Percentiles rank a stretch among this genome's conserved stretches.
These are phyloP conservation scores for Fusarium equiseti DNA, from an alignment of 2,329 filamentous ascomycete species.

Conservation along the genomic window DNA sequence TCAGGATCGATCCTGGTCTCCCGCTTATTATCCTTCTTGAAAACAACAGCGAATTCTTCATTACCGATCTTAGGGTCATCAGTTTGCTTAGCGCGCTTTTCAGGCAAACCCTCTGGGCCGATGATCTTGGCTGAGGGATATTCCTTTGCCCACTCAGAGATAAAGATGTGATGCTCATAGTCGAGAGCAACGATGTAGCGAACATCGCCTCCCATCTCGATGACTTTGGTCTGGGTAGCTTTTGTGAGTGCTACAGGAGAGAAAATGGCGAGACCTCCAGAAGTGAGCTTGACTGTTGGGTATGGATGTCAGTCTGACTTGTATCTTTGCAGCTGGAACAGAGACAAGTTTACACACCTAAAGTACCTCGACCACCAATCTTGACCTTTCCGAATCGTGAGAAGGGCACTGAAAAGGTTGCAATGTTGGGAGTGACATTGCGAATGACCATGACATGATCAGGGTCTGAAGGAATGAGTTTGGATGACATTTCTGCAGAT, in stretches of 20 bases:
- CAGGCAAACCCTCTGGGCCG: slow-evolving; percentile 83
- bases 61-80: slow-evolving; percentile 60
- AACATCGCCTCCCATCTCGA: slow-evolving; percentile 75
- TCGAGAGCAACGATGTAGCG: slow-evolving; percentile 90
- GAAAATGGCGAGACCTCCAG: slow-evolving; percentile 86
- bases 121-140: slow-evolving; percentile 85
- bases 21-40: slow-evolving; percentile 67
- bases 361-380: slow-evolving; percentile 87
- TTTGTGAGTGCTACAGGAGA: slow-evolving; percentile 89
- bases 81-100: slow-evolving; percentile 77
- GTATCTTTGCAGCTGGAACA: not conserved
- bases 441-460: slow-evolving; percentile 91
- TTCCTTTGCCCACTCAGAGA: slow-evolving; percentile 84
- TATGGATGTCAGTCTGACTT: not conserved
- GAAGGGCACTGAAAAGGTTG: slow-evolving; percentile 87
- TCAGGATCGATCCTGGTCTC: slow-evolving; percentile 73
- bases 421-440: slow-evolving; percentile 81
- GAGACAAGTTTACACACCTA: slow-evolving; percentile 67
- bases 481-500: slow-evolving; percentile 65
- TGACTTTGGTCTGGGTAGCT: slow-evolving; percentile 73
- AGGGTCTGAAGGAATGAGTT: slow-evolving; percentile 77
- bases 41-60: slow-evolving; percentile 75
- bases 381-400: slow-evolving; percentile 81
- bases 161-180: slow-evolving; percentile 93
- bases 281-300: slow-evolving; percentile 76